These are phyloP conservation scores for Tillandsia leiboldiana DNA, from an alignment of 176 grass and related monocot genomes.

Conservation along the genomic window DNA sequence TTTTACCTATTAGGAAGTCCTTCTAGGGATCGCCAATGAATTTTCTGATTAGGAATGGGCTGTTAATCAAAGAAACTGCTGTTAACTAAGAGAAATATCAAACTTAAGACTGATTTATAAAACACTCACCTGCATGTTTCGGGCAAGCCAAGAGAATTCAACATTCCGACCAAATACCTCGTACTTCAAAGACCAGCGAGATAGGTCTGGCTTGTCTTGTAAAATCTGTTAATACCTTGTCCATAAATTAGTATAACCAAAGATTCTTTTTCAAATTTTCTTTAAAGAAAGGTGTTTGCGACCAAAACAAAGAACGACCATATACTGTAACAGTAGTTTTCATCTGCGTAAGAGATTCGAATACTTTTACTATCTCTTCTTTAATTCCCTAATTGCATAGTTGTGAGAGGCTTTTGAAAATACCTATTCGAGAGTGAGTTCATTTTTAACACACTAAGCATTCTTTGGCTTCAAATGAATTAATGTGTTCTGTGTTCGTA, in stretches of 20 bases:
- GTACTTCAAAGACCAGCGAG: conserved; percentile 82
- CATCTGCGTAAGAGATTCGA: too few species aligned
- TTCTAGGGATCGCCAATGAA: conserved; percentile 95
- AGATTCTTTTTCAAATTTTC: conserved; percentile 2
- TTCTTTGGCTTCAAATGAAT: too few species aligned
- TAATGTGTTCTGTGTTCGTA: too few species aligned
- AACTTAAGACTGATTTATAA: not conserved
- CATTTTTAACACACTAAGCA: too few species aligned
- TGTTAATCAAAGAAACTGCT: conserved; percentile 29
- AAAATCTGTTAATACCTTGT: conserved; percentile 43
- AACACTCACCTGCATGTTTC: conserved; percentile 53
- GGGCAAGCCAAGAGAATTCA: conserved; percentile 93
- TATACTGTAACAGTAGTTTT: too few species aligned
- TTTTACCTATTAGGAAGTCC: conserved; percentile 85
- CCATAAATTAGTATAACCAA: not conserved
- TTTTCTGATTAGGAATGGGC: conserved; percentile 95
- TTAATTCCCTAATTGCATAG: too few species aligned
- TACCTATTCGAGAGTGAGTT: too few species aligned
- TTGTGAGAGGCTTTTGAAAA: too few species aligned
- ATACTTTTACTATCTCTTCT: too few species aligned
- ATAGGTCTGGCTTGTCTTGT: conserved; percentile 82
- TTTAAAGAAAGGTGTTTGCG: not conserved
- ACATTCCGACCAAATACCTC: conserved; percentile 62
- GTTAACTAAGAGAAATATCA: conserved; percentile 7
- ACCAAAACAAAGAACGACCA: conserved; percentile 5